Evolutionary conservation across 805 yeast genomes (phyloP).

Genomic region (Ogataea paraovalis): DNA sequence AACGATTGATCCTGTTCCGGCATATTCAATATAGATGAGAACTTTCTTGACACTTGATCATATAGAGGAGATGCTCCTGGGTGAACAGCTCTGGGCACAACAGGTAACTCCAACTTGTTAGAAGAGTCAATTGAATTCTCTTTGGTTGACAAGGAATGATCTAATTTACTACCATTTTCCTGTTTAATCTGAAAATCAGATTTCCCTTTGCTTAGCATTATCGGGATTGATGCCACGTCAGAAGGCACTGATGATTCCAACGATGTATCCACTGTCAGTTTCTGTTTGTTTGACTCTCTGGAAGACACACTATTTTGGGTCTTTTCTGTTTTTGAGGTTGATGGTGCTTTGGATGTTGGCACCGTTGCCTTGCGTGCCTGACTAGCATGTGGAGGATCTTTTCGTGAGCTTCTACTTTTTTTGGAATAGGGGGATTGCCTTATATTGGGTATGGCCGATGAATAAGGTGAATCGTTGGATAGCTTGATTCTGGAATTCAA

Average conservation of each 20-base stretch:
- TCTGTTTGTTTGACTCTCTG: conserved; percentile 2
- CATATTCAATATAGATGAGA: conserved; percentile 13
- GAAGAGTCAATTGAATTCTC: neutral
- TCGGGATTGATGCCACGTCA: conserved; percentile 12
- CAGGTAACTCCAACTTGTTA: neutral
- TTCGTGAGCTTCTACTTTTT: neutral
- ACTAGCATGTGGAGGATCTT: neutral
- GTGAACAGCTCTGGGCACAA: neutral
- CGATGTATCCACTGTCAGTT: conserved; percentile 19
- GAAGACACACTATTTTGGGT: neutral
- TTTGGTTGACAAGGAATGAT: neutral
- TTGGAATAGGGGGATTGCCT: neutral
- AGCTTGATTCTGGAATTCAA: conserved; percentile 19
- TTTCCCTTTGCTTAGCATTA: conserved; percentile 5
- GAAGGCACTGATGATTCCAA: conserved; percentile 7
- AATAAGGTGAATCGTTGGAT: conserved; percentile 25
- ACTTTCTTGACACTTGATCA: conserved; percentile 18
- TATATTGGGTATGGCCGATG: conserved; percentile 10
- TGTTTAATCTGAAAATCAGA: neutral
- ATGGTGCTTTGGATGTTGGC: neutral
- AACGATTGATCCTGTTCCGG: conserved; percentile 6
- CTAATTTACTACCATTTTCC: neutral
- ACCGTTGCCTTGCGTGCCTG: neutral
- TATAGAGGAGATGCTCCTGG: conserved; percentile 17
- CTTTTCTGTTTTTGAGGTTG: neutral